These are phyloP conservation scores for Amylostereum chailletii DNA, from an alignment of 1,284 basidiomycete species.

Conservation along the genomic window DNA sequence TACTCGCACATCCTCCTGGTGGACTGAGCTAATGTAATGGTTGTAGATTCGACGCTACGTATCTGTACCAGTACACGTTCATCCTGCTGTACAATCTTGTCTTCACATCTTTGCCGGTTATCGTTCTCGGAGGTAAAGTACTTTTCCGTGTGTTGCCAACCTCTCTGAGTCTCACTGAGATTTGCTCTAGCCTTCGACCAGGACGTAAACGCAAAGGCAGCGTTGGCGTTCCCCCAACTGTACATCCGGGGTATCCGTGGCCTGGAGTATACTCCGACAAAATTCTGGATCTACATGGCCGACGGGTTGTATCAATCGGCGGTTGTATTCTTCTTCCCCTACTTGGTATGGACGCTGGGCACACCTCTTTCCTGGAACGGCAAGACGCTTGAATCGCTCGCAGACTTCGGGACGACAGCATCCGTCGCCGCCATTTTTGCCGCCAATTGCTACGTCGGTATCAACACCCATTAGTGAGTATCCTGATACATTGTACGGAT, in stretches of 20 bases:
- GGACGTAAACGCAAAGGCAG: slow-evolving; percentile 86
- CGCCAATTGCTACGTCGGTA: slow-evolving; percentile 83
- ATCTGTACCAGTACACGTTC: slow-evolving; percentile 94
- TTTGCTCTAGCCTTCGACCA: slow-evolving; percentile 77
- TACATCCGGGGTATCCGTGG: slow-evolving; percentile 91
- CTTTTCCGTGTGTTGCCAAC: neutral
- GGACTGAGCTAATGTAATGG: no score
- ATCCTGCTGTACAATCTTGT: slow-evolving; percentile 85
- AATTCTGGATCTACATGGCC: slow-evolving; percentile 93
- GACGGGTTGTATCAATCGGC: slow-evolving; percentile 92
- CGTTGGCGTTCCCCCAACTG: slow-evolving; percentile 87
- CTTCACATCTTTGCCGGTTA: slow-evolving; percentile 92
- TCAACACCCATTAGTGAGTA: slow-evolving; percentile 82
- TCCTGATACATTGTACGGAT: neutral
- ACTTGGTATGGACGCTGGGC: slow-evolving; percentile 65
- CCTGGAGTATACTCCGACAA: slow-evolving; percentile 83
- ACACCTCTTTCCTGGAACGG: slow-evolving; percentile 64
- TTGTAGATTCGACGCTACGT: slow-evolving; percentile 84
- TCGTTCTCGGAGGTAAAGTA: slow-evolving; percentile 73
- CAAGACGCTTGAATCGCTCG: slow-evolving; percentile 66
- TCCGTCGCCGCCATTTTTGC: slow-evolving; percentile 81
- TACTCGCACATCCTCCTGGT: slow-evolving; percentile 5
- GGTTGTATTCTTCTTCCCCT: slow-evolving; percentile 89
- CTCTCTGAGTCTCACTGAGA: neutral
- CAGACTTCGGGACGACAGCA: slow-evolving; percentile 91